Percentiles rank a stretch among this genome's conserved stretches.
phyloP scores from a whole-genome alignment of 352 stramenopile species.

The Pythium scleroteichum region DNA sequence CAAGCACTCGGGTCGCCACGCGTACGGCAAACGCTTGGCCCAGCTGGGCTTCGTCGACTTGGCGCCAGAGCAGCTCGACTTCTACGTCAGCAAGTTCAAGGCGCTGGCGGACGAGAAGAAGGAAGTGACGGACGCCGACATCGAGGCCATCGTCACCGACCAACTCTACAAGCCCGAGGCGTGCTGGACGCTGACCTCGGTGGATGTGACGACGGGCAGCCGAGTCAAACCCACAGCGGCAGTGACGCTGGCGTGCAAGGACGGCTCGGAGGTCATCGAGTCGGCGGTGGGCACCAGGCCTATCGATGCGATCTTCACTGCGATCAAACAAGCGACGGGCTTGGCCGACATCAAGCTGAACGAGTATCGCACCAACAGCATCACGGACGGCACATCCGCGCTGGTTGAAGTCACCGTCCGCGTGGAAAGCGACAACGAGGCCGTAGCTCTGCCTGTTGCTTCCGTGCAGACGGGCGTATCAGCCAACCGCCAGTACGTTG shows the following conservation, averaged over 20 bases:
- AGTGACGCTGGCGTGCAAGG: constrained; percentile 86
- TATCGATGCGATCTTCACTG: constrained; percentile 87
- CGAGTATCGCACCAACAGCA: constrained; percentile 86
- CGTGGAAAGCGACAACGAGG: constrained; percentile 59
- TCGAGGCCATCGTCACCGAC: constrained; percentile 89
- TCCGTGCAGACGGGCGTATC: constrained; percentile 82
- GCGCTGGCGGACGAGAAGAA: constrained; percentile 91
- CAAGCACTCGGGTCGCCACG: constrained; percentile 89
- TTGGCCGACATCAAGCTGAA: constrained; percentile 84
- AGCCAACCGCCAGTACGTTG: constrained; percentile 88
- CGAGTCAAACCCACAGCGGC: constrained; percentile 90
- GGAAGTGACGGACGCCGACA: constrained; percentile 89
- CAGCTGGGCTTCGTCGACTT: constrained; percentile 88
- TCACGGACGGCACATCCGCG: constrained; percentile 85
- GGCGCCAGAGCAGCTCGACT: constrained; percentile 82
- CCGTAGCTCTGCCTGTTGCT: constrained; percentile 34
- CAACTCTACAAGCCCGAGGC: constrained; percentile 88
- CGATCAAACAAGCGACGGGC: constrained; percentile 82
- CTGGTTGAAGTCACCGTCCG: constrained; percentile 88
- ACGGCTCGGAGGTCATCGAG: constrained; percentile 88
- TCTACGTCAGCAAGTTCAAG: constrained; percentile 93
- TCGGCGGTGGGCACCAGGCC: constrained; percentile 86
- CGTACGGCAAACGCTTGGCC: constrained; percentile 88
- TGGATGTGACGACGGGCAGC: constrained; percentile 90
- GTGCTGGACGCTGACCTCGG: constrained; percentile 87